A percentile compares a stretch with the other conserved stretches of the same genome.
phyloP scores from a whole-genome alignment of 371 early-diverging fungal genomes.

The Zopfochytrium polystomum region DNA sequence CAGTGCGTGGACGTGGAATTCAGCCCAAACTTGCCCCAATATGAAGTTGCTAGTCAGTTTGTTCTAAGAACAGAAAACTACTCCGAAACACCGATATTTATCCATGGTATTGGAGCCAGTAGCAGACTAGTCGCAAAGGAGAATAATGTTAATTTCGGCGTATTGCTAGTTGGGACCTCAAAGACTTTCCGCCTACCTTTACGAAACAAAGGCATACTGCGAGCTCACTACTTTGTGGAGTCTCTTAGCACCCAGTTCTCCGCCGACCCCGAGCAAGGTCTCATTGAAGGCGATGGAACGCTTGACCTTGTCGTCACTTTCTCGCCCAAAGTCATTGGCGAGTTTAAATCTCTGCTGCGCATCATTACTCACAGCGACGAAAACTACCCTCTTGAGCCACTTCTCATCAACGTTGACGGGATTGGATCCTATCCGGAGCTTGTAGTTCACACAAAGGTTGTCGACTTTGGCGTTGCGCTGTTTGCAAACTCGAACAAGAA shows the following conservation, averaged over 20 bases:
- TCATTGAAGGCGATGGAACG: constrained; percentile 45
- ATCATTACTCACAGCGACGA: constrained; percentile 33
- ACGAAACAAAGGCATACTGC: constrained; percentile 43
- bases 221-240: constrained; percentile 46
- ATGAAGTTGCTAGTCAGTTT: constrained; percentile 32
- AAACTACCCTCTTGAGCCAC: constrained; percentile 32
- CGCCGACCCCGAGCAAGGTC: constrained; percentile 54
- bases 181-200: constrained; percentile 29
- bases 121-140: constrained; percentile 30
- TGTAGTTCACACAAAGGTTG: constrained; percentile 40
- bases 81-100: constrained; percentile 30
- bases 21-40: constrained; percentile 45
- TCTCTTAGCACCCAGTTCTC: constrained; percentile 36
- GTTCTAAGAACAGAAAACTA: constrained; percentile 42
- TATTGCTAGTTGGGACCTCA: constrained; percentile 46
- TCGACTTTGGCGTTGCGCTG: constrained; percentile 55
- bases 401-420: constrained; percentile 38
- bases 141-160: constrained; percentile 41
- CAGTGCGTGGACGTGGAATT: constrained; percentile 48
- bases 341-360: constrained; percentile 23
- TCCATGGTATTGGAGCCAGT: constrained; percentile 50
- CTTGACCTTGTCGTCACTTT: constrained; percentile 41
- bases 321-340: constrained; percentile 33
- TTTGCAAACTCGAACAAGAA: constrained; percentile 43
- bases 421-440: constrained; percentile 54